phyloP scores from a whole-genome alignment of 1,284 basidiomycete genomes.

The Fomitopsis betulina region DNA sequence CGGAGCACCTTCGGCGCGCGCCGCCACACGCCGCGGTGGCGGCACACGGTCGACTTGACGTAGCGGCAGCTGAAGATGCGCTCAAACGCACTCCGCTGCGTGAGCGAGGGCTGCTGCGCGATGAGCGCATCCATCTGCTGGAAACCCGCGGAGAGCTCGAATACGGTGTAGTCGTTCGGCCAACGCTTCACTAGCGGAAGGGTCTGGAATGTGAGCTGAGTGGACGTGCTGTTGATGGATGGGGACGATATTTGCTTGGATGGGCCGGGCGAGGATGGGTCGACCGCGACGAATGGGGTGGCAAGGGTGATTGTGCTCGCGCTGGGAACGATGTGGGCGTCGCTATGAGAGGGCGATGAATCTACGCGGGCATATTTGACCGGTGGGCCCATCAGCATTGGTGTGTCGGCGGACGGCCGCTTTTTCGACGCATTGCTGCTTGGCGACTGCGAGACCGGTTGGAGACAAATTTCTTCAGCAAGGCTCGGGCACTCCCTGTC shows the following conservation, averaged over 20 bases:
- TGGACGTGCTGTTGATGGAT: neutral
- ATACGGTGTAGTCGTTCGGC: slow-evolving; percentile 68
- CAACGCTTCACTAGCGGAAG: slow-evolving; percentile 60
- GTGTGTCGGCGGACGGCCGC: neutral
- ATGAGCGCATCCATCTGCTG: slow-evolving; percentile 49
- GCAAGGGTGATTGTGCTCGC: neutral
- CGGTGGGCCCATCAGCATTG: neutral
- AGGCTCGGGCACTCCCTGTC: slow-evolving; percentile 56
- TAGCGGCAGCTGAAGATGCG: slow-evolving; percentile 62
- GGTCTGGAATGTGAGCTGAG: slow-evolving; percentile 35
- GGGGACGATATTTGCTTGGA: neutral
- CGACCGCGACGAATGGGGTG: neutral
- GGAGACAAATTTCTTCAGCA: slow-evolving; percentile 46
- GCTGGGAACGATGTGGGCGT: neutral
- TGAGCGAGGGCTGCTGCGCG: slow-evolving; percentile 34
- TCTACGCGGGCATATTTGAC: neutral
- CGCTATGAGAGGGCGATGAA: neutral
- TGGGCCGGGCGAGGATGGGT: neutral
- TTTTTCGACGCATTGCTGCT: neutral
- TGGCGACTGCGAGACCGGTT: slow-evolving; percentile 19
- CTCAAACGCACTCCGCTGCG: slow-evolving; percentile 58
- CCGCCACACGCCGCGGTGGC: slow-evolving; percentile 60
- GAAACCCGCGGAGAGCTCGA: slow-evolving; percentile 55
- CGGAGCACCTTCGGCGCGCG: slow-evolving; percentile 43
- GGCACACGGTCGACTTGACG: slow-evolving; percentile 66